Base-by-base conservation (phyloP, 1,284 basidiomycete genomes). In the Thelephora terrestris region DNA sequence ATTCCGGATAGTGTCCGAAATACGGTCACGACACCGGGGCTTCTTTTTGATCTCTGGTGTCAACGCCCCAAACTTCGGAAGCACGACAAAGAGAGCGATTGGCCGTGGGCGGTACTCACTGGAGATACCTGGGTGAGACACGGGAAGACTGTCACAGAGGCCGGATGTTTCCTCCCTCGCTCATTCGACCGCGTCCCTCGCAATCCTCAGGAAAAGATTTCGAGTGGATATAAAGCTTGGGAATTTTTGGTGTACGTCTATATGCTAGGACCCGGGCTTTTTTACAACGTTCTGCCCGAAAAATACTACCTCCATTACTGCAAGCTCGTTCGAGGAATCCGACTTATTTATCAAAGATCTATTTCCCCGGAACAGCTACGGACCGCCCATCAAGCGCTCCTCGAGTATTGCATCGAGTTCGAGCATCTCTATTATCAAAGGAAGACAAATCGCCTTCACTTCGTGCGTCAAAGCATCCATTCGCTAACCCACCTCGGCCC, bases 61-160 rank as follows among this genome's bases (percentile, higher is more conserved):
- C 58, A 55, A 2, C 51, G 42, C 1, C 32, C 60, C 14, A 17
- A 48, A 1, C 58, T 56, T 32, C 46, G 50, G n/a, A 21, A 36
- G 2, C 50, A 49, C 23, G 52, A 57, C 23, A 42, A 42, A 17
- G 50, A 50, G 12, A 18, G 2, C 0, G 46, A 36, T 1, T 73
- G 70, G 71, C 50, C 55, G 7, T 74, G 66, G 66, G 62, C 53
- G 0, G 53, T 61, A 4, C 52, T 73, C 0, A 49, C 17, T 0
- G 61, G 58, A 5, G 51, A 61, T 0, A 35, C 47, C 0, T 72
- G 71, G 71, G 57, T 54, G 14, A 35, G 24, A 4, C 70, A 73
- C 54, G 70, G 61, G 2, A 9, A 37, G 12, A 35, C 29, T 3
- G 57, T 64, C 24, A 59, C 50, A 1, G 44, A 9, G 20, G 44